Evolutionary conservation across 257 asterid species (phyloP).

Genomic region (Solanum arcanum): DNA sequence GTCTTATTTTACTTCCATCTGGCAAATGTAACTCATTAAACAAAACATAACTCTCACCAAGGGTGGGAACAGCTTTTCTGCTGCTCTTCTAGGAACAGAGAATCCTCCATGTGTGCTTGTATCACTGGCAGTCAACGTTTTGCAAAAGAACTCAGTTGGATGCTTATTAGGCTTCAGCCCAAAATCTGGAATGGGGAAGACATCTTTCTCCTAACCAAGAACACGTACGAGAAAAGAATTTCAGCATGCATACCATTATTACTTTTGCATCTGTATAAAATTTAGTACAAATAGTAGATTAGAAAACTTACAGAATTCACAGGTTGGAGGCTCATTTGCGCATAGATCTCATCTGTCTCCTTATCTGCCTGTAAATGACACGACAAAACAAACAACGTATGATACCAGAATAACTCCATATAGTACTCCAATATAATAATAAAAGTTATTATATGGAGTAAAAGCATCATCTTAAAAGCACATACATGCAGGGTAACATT

Average conservation of each 20-base stretch:
- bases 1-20: not conserved
- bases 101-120: constrained; percentile 98
- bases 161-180: constrained; percentile 70
- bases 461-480: not conserved
- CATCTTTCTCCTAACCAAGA: constrained; percentile 68
- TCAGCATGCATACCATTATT: not conserved
- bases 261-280: not conserved
- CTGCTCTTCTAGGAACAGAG: constrained; percentile 94
- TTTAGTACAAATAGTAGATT: not conserved
- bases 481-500: constrained; percentile 71
- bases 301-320: constrained; percentile 58
- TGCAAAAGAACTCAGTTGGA: constrained; percentile 92
- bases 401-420: not conserved
- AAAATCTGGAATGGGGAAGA: constrained; percentile 74
- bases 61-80: constrained; percentile 88
- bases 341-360: constrained; percentile 91
- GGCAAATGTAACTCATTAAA: not conserved
- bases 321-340: constrained; percentile 93
- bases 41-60: constrained; percentile 29
- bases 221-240: not conserved
- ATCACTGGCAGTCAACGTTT: constrained; percentile 91
- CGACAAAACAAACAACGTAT: not conserved
- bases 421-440: not conserved
- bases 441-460: not conserved
- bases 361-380: constrained; percentile 60